Evolutionary conservation across 2,329 filamentous ascomycete genomes (phyloP), one percentile per base, ranked within the genome.

Genomic region (Fusarium sp.): DNA sequence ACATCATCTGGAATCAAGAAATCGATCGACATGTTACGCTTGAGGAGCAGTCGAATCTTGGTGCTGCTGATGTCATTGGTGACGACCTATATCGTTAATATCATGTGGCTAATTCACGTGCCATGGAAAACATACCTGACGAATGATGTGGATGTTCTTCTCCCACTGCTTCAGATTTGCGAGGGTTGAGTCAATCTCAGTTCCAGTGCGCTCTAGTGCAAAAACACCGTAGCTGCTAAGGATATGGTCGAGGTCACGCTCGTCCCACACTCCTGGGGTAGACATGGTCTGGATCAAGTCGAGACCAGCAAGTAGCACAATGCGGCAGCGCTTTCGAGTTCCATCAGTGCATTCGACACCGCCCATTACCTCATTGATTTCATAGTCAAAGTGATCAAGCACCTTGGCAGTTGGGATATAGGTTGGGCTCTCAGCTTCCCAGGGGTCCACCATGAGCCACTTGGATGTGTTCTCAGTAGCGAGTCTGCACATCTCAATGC

Each of bases 331-430:
- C 78, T 89, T 91, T 75, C 86, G 88, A 54, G 84, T 83, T 62
- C 93, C 93, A 69, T 91, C 87, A 21, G 86, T 84, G 46, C 86
- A 88, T 73, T 92, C 86, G 31, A 96, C 88, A 11, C 94, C 94
- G 8, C 94, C 94, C 44, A 93, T 87, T 24, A 88, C 87, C 52
- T 80, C 76, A 77, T 98, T 97, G 77, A 98, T 93, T 78, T 98
- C 94, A 76, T 95, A 83, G 71, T 97, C 90, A 74, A 98, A 96
- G 80, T 98, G 95, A 76, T 97, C 94, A 49, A 98, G 84, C 40
- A 97, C 94, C 73, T 92, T 88, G 39, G 94, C 95, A 1, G 95
- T 98, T 17, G 94, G 94, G 66, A 94, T 91, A 77, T 97, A 98
- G 8, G 70, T 92, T 87, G 75, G 91, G 88, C 81, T 97, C 90